Base-by-base conservation (phyloP, 805 yeast species). In the Hemisphaericaspora nanyangensis region DNA sequence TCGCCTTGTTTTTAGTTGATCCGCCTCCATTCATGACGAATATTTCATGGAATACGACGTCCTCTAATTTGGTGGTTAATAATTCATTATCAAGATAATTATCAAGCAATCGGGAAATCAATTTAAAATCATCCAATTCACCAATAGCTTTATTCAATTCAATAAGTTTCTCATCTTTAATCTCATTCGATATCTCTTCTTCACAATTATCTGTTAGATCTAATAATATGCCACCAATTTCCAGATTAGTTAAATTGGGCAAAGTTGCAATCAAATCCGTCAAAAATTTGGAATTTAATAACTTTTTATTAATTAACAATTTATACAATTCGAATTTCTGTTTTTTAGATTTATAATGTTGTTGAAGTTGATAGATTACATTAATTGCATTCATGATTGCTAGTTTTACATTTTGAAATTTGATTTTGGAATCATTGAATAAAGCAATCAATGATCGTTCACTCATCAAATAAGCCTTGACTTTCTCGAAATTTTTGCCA, bases 291-390 rank as follows among this genome's bases (percentile, higher is more conserved):
- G 68, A 60, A 34, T 54, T 51, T 13, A 56, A 39, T 18, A 62
- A 42, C 41, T 61, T 56, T 32, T 56, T 52, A 37, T 52, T 53
- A n/a, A 61, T 50, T 11, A 62, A 44, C 24, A 61, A 42, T 36
- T 55, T 56, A 49, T 65, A 66, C 20, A 62, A 47, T 37, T 63
- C 60, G 29, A 63, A 56, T 38, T 54, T 59, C 29, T 57, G 53
- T 37, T 52, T 56, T 2, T 39, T 15, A 6, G 27, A 31, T 12
- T n/a, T 15, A 10, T 29, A 17, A 13, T 41, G 26, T 7, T 33
- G 36, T 31, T 53, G 49, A 4, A 62, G 40, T 31, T 39, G 35
- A 39, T 54, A 44, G 7, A 63, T 38, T 11, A 60, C 39, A 38
- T 56, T 52, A 8, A 57, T 50, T 7, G 59, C 50, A 16, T 57